phyloP scores from a whole-genome alignment of 2,329 filamentous ascomycete species.

The Colletotrichum chrysophilum region DNA sequence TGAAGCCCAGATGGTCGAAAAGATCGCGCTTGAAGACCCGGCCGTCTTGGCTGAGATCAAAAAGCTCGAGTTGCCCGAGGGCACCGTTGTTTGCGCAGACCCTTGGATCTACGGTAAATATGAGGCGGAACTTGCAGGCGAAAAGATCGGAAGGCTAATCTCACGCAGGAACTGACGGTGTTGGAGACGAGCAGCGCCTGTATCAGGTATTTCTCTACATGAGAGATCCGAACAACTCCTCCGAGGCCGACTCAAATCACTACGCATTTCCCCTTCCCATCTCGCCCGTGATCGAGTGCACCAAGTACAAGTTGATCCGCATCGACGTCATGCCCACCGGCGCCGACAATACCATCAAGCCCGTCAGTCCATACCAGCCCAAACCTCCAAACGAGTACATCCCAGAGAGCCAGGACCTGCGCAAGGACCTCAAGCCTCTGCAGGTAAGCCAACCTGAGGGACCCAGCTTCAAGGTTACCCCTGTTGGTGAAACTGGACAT shows the following conservation, averaged over 20 bases:
- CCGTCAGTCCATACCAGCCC: slow-evolving; percentile 61
- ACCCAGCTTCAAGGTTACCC: slow-evolving; percentile 52
- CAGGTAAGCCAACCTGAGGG: slow-evolving; percentile 67
- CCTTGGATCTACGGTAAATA: slow-evolving; percentile 14
- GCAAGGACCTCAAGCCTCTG: slow-evolving; percentile 65
- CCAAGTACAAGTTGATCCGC: slow-evolving; percentile 67
- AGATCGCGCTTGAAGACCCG: slow-evolving; percentile 57
- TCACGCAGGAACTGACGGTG: slow-evolving; percentile 1
- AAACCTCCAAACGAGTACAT: slow-evolving; percentile 67
- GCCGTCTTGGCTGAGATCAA: slow-evolving; percentile 64
- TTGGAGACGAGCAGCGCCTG: slow-evolving; percentile 10
- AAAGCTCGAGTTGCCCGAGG: slow-evolving; percentile 66
- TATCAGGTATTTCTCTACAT: slow-evolving; percentile 36
- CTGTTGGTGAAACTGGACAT: slow-evolving; percentile 6
- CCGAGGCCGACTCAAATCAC: slow-evolving; percentile 69
- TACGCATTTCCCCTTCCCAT: slow-evolving; percentile 72
- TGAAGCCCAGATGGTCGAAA: slow-evolving; percentile 65
- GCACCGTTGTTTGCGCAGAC: slow-evolving; percentile 63
- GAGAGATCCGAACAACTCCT: slow-evolving; percentile 63
- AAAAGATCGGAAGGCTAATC: background rate
- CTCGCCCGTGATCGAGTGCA: slow-evolving; percentile 69
- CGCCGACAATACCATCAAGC: slow-evolving; percentile 61
- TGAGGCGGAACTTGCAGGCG: background rate
- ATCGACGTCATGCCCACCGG: slow-evolving; percentile 75
- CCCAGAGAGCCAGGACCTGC: slow-evolving; percentile 62